Base-by-base conservation (phyloP, 805 yeast genomes). In the Ogataea salicorniae region DNA sequence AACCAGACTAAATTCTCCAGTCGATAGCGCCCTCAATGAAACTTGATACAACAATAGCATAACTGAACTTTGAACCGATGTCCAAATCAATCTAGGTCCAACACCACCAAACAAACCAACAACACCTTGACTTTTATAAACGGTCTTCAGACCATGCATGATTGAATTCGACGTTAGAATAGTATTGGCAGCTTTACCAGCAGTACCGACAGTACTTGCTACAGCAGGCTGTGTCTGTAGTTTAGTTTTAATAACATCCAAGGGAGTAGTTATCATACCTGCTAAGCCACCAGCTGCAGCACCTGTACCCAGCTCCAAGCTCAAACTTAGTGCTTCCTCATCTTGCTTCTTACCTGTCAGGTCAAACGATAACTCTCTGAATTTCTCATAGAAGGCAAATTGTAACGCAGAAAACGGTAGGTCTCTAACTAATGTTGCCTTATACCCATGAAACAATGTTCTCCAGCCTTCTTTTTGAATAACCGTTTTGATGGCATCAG, bases 11-110 rank as follows among this genome's bases (percentile, higher is more conserved):
- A 53, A 36, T 39, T 55, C 58, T 14, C 61, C 67, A 6, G 61
- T 56, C 13, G 61, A 48, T 2, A 84, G 67, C 31, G 73, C 67
- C 56, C 80, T 80, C 58, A 92, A 69, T 3, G 92, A 75, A 39
- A 81, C 71, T 65, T 94, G 99, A 67, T 94, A 94, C 37, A 91
- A 71, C 53, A 92, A 71, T 46, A 94, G 74, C 98, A 94, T 92
- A 42, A 94, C 84, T 55, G 96, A 87, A 65, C 96, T 87, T 66
- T 94, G 99, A 17, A 91, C 72, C 53, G 95, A 87, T 0, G 98
- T 92, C 99, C 99, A 94, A 5, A 94, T 84, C 55, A 90, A 83
- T 53, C 99, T 75, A 1, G 99, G 99, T 0, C 97, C 97, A 6
- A 94, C 96, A 1, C 99, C 99, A 33, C 91, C 80, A 66, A 94